Base-by-base conservation (phyloP, 148 eudicot genomes). In the Fagopyrum tataricum region DNA sequence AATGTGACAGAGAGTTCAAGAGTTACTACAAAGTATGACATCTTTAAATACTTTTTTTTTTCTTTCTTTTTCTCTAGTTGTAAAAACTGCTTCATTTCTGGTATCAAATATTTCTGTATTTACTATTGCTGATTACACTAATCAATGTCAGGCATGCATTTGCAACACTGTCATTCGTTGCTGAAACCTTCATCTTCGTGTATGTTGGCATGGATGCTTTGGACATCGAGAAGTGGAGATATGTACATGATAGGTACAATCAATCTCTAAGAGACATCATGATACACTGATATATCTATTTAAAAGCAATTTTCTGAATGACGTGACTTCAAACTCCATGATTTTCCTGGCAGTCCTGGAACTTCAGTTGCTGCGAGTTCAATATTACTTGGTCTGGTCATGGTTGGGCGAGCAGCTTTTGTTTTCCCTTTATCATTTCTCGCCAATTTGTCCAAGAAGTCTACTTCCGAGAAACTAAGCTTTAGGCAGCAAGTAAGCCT, bases 171-270 rank as follows among this genome's bases (percentile, higher is more conserved):
- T 92, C 96, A 47, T 92, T 90, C 76, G 85, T 92, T 66, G 88
- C 91, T 4, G 96, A 92, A 76, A 90, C 75, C 52, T 90, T 88
- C 70, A 83, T 90, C 75, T 92, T 92, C 77, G 81, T 89, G 17
- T 91, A 91, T 74, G 97, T 91, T 76, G 97, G 97, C 64, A 92
- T 92, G 96, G 97, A 92, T 81, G 93, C 98, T 62, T 76, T 93
- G 73, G 98, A 93, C 81, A 86, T 93, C 70, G 96, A 87, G 76
- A 93, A 93, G 82, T 93, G 98, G 98, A 82, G 79, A 81, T 84
- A 84, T 52, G 89, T 85, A 51, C 84, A 75, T 49, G 82, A 85
- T 39, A 89, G 96, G 98, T 93, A 84, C 48, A 42, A 42, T 40
- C 3, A 69, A 69, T 20, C 23, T 69, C 72, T 42, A 13, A 7